Base-by-base conservation (phyloP, 179 eudicot genomes). In the Silene coronaria region DNA sequence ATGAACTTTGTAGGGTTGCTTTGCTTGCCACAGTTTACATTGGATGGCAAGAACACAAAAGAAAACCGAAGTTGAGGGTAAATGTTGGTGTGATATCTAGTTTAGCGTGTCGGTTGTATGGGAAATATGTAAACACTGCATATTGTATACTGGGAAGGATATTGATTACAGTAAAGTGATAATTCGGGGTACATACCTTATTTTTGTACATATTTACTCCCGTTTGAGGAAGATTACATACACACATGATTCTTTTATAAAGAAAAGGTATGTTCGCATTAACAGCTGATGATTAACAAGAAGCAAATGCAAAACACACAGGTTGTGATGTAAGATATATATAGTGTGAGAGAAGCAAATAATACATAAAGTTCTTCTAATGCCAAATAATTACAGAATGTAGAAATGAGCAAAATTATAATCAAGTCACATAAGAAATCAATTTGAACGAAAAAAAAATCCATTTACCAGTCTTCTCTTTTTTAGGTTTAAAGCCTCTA, bases 401-500 rank as follows among this genome's bases (percentile, higher is more conserved):
- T 3, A 62, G 8, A 10, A 64, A 11, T 6, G 2, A 38, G 27
- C 61, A 71, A n/a, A n/a, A n/a, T n/a, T n/a, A n/a, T n/a, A n/a
- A n/a, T n/a, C n/a, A n/a, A n/a, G n/a, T n/a, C 34, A 55, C 59
- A 30, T 3, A 53, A 16, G 9, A 19, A 38, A 21, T 26, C 22
- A 38, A 11, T 5, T 51, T 63, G 4, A 19, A 22, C 0, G 16
- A 68, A 38, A 30, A 22, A 68, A 3, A 27, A 61, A 60, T 34
- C 46, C 58, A 32, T 45, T 28, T 81, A 84, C 87, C 87, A 19
- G 79, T 69, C 55, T 77, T 81, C 32, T 84, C 79, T 79, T 28
- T 59, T 71, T 14, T 66, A 30, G 77, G 3, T 65, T 32, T 77
- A 73, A 21, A 19, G 63, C 53, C 51, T 74, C 46, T 70, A 67